Conservation (phyloP, 352 stramenopile species). For the Thalassiosira hispida region DNA sequence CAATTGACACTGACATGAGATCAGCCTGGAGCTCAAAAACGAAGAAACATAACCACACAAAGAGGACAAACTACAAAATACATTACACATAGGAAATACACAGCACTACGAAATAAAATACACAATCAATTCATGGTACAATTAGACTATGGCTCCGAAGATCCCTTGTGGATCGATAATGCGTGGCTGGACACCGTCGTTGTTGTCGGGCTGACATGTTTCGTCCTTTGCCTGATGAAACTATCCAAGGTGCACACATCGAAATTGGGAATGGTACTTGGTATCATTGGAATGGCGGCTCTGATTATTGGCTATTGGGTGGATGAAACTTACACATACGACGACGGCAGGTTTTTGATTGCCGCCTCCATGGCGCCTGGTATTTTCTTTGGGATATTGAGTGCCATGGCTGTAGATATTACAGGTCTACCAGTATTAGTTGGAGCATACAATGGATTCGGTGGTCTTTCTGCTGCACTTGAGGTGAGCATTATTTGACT, state of each 20-base stretch:
- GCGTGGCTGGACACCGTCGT: conserved; percentile 66
- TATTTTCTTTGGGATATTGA: conserved; percentile 43
- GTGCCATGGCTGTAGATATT: conserved; percentile 53
- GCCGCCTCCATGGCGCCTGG: conserved; percentile 61
- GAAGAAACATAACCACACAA: too few relatives aligned
- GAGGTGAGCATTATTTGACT: conserved; percentile 1
- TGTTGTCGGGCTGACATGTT: conserved; percentile 64
- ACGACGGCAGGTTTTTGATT: conserved; percentile 61
- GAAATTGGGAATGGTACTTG: conserved; percentile 70
- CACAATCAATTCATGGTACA: conserved; percentile 2
- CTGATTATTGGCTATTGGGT: conserved; percentile 67
- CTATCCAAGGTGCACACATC: conserved; percentile 60
- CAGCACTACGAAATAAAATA: conserved; percentile 1
- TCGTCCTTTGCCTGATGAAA: conserved; percentile 67
- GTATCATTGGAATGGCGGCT: conserved; percentile 66
- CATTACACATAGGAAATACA: too few relatives aligned
- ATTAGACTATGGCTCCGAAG: conserved; percentile 1
- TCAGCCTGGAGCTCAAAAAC: too few relatives aligned
- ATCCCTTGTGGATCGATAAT: conserved; percentile 52
- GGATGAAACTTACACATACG: conserved; percentile 63
- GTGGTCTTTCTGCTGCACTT: conserved; percentile 62
- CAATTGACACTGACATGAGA: too few relatives aligned
- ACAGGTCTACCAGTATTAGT: conserved; percentile 65
- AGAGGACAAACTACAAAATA: too few relatives aligned
- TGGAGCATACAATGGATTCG: conserved; percentile 71